A percentile compares a stretch with the other conserved stretches of the same genome.
phyloP scores from a whole-genome alignment of 495 filamentous ascomycete species.

The Glutinoglossum americanum region DNA sequence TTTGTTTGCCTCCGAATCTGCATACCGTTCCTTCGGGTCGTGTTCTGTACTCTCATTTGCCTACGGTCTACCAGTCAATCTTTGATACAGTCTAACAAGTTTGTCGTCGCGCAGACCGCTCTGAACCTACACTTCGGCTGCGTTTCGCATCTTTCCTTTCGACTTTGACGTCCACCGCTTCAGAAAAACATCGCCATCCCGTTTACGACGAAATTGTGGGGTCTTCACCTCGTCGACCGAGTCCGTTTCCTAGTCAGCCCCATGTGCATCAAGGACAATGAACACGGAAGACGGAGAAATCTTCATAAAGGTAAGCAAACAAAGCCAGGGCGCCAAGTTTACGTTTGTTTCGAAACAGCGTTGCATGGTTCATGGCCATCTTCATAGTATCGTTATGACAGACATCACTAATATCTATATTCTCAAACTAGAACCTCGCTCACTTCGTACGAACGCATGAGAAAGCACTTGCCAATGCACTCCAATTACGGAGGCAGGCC shows the following conservation, averaged over 20 bases:
- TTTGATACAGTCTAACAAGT: not conserved
- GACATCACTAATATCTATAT: not conserved
- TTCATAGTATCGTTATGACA: not conserved
- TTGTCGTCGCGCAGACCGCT: conserved; percentile 1
- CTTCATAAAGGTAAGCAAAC: conserved; percentile 52
- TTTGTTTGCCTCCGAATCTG: not conserved
- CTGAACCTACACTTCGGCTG: not conserved
- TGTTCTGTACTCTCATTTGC: not conserved
- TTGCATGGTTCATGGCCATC: not conserved
- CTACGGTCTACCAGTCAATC: not conserved
- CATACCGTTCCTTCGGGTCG: not conserved
- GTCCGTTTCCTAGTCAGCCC: conserved; percentile 1
- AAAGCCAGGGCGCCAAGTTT: not conserved
- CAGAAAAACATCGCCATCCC: not conserved
- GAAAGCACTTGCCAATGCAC: conserved; percentile 86
- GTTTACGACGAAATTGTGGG: not conserved
- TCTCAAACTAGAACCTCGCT: conserved; percentile 50
- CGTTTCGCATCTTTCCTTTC: not conserved
- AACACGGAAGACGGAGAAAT: conserved; percentile 75
- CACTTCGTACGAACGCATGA: conserved; percentile 93
- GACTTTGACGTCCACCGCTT: not conserved
- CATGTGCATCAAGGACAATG: conserved; percentile 24
- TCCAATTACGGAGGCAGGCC: conserved; percentile 56
- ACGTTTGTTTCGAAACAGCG: not conserved
- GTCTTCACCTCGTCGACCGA: not conserved